phyloP scores from a whole-genome alignment of 2,329 filamentous ascomycete genomes.

The Colletotrichum paranaense region DNA sequence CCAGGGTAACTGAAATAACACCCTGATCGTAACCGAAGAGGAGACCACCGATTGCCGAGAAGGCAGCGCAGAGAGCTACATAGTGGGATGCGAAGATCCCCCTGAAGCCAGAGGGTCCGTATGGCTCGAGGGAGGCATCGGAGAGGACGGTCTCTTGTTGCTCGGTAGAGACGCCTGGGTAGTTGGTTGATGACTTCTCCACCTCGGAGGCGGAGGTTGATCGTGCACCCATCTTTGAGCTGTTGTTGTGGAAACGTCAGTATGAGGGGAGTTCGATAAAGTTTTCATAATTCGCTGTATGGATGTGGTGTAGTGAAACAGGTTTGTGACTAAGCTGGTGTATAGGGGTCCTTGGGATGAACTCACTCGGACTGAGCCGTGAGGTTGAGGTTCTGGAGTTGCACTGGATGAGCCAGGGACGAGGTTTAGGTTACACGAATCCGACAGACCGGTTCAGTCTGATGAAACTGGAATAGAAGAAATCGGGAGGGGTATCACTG shows the following conservation, averaged over 20 bases:
- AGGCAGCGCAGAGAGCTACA: constrained; percentile 43
- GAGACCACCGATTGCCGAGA: constrained; percentile 42
- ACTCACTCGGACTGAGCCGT: background rate
- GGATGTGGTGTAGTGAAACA: constrained; percentile 8
- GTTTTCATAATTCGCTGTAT: background rate
- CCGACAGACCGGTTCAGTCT: background rate
- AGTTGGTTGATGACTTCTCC: constrained; percentile 35
- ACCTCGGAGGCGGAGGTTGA: constrained; percentile 35
- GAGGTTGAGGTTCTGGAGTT: background rate
- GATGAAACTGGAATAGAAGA: background rate
- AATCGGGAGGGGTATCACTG: background rate
- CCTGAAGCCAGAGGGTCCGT: constrained; percentile 43
- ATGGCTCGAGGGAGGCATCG: constrained; percentile 38
- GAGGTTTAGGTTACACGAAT: background rate
- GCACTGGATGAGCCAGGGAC: background rate
- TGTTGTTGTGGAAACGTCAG: background rate
- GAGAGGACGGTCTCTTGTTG: constrained; percentile 38
- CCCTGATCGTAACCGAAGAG: constrained; percentile 60
- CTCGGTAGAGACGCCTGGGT: constrained; percentile 33
- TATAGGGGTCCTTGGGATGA: background rate
- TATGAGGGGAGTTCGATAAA: background rate
- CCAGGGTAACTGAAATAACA: constrained; percentile 50
- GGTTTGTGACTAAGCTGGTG: constrained; percentile 6
- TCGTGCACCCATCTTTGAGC: constrained; percentile 12
- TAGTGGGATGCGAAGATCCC: constrained; percentile 47